A percentile compares a stretch with the other conserved stretches of the same genome.
Conservation (phyloP, 169 alveolate species). For the Plasmodium chabaudi region DNA sequence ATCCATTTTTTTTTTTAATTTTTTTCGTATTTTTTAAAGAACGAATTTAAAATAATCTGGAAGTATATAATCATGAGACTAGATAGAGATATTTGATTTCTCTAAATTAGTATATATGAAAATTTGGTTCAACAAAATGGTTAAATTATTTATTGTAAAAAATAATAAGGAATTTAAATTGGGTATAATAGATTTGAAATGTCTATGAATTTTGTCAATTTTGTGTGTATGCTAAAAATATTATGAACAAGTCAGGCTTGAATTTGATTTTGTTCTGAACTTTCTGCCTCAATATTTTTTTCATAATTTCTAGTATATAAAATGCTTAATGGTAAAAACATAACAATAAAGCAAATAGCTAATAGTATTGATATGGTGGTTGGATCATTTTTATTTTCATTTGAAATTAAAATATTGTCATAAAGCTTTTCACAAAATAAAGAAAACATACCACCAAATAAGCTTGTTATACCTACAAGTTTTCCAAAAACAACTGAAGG, state of each 20-base stretch:
- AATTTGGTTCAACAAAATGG: too few relatives aligned
- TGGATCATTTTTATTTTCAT: constrained; percentile 28
- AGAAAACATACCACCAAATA: constrained; percentile 82
- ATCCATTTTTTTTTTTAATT: too few relatives aligned
- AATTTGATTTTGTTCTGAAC: neutral
- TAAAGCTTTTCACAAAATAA: constrained; percentile 76
- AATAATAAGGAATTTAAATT: too few relatives aligned
- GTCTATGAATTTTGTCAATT: too few relatives aligned
- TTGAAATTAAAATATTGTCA: constrained; percentile 18
- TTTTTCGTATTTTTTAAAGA: too few relatives aligned
- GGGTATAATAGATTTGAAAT: too few relatives aligned
- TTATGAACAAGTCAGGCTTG: neutral
- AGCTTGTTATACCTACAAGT: constrained; percentile 77
- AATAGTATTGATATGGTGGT: constrained; percentile 12
- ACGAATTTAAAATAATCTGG: too few relatives aligned
- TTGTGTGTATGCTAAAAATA: too few relatives aligned
- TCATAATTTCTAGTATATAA: constrained; percentile 62
- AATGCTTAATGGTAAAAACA: constrained; percentile 60
- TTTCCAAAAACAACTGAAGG: constrained; percentile 81
- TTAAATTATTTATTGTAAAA: too few relatives aligned
- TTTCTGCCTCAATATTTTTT: constrained; percentile 15
- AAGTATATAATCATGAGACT: too few relatives aligned
- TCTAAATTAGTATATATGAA: too few relatives aligned
- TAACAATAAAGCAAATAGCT: constrained; percentile 21
- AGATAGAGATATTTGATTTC: too few relatives aligned